phyloP scores from a whole-genome alignment of 176 grass and related monocot species.

The Bonia amplexicaulis region DNA sequence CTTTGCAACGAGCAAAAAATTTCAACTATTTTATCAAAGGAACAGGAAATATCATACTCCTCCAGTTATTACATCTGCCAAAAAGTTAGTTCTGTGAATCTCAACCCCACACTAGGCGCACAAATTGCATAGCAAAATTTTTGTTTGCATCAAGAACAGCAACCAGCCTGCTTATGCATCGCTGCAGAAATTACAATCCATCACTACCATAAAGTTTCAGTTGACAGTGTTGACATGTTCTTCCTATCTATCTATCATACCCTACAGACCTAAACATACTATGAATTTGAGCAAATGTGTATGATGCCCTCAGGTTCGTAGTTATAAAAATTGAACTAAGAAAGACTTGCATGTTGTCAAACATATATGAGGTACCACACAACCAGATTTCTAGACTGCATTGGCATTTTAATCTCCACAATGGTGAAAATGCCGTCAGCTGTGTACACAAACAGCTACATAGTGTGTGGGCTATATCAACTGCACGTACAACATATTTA shows the following conservation, averaged over 20 bases:
- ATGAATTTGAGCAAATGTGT: background rate
- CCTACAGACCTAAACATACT: background rate
- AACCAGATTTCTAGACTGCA: background rate
- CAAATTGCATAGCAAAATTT: background rate
- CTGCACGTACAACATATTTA: background rate
- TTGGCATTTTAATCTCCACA: background rate
- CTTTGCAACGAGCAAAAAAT: background rate
- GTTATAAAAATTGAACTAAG: background rate
- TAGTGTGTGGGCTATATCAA: background rate
- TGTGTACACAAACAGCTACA: background rate
- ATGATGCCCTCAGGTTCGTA: background rate
- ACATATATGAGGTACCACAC: background rate
- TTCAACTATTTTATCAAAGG: background rate
- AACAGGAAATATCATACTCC: background rate
- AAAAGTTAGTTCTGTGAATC: background rate
- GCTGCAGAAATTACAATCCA: background rate
- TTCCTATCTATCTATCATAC: background rate
- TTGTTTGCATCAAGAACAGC: background rate
- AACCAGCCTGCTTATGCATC: background rate
- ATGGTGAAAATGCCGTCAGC: background rate
- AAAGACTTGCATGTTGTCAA: background rate
- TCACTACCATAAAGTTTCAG: background rate
- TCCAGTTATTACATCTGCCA: background rate
- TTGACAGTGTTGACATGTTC: background rate
- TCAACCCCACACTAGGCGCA: background rate